Percentiles rank a stretch among this genome's conserved stretches.
phyloP scores from a whole-genome alignment of 495 filamentous ascomycete genomes.

The Cercophora newfieldiana region DNA sequence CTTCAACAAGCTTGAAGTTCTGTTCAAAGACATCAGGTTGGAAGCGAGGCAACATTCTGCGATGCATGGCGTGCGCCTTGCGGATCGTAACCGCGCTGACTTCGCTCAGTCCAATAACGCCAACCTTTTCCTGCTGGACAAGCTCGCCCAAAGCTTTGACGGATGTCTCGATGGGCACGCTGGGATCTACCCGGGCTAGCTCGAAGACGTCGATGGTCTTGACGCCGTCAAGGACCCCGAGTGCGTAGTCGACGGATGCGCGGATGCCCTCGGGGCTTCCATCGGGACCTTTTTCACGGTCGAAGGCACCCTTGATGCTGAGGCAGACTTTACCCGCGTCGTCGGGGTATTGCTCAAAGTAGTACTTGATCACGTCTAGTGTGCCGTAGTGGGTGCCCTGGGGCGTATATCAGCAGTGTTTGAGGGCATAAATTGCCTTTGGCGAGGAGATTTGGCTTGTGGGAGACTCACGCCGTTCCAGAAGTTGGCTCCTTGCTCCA shows the following conservation, averaged over 20 bases:
- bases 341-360: constrained; percentile 64
- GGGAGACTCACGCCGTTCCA: constrained; percentile 60
- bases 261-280: constrained; percentile 62
- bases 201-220: constrained; percentile 83
- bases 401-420: background rate
- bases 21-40: constrained; percentile 65
- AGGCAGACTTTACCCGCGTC: constrained; percentile 65
- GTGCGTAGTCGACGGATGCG: constrained; percentile 64
- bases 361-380: constrained; percentile 58
- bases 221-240: constrained; percentile 62
- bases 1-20: constrained; percentile 71
- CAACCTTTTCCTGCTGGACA: constrained; percentile 46
- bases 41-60: constrained; percentile 60
- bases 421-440: background rate
- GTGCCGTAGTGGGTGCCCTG: constrained; percentile 72
- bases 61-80: constrained; percentile 26
- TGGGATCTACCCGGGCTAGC: constrained; percentile 56
- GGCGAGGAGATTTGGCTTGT: background rate
- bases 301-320: constrained; percentile 60
- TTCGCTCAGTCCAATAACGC: constrained; percentile 44
- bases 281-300: constrained; percentile 41
- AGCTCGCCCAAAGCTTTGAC: constrained; percentile 23
- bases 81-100: constrained; percentile 30
- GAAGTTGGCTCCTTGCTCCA: constrained; percentile 62
- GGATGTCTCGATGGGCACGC: constrained; percentile 24